Evolutionary conservation across 352 stramenopile species (phyloP).

Genomic region (Phytopythium boreale): DNA sequence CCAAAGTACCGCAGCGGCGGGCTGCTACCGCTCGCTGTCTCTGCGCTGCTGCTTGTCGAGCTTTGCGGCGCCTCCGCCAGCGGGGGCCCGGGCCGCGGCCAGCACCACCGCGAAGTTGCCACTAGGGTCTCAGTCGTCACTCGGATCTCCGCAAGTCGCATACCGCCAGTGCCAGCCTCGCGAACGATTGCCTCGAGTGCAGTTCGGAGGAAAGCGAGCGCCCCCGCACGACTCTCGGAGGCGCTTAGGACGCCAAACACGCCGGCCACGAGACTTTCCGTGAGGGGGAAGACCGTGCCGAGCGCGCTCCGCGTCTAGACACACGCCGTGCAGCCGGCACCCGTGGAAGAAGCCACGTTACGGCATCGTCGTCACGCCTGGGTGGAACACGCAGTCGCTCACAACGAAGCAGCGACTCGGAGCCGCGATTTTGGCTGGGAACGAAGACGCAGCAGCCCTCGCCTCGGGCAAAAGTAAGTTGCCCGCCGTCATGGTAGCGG

Average conservation of each 20-base stretch:
- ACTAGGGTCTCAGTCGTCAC: slow-evolving; percentile 7
- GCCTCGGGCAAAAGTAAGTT: slow-evolving; percentile 25
- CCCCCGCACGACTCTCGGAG: slow-evolving; percentile 42
- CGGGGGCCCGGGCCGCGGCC: slow-evolving; percentile 38
- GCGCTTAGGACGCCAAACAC: slow-evolving; percentile 72
- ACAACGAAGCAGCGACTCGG: slow-evolving; percentile 55
- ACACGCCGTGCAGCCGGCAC: slow-evolving; percentile 85
- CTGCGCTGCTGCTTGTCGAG: slow-evolving; percentile 38
- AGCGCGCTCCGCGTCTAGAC: slow-evolving; percentile 76
- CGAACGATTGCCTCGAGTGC: slow-evolving; percentile 76
- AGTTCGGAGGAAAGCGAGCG: slow-evolving; percentile 56
- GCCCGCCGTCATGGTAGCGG: slow-evolving; percentile 3
- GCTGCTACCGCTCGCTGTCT: slow-evolving; percentile 9
- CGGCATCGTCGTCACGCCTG: slow-evolving; percentile 72
- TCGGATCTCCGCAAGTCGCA: slow-evolving; percentile 14
- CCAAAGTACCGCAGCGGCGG: too few relatives aligned
- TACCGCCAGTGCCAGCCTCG: slow-evolving; percentile 46
- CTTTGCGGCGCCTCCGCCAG: slow-evolving; percentile 34
- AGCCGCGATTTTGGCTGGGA: slow-evolving; percentile 8
- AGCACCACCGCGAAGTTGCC: slow-evolving; percentile 71
- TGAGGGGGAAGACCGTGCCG: slow-evolving; percentile 70
- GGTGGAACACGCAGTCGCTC: slow-evolving; percentile 76
- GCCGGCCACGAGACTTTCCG: slow-evolving; percentile 76
- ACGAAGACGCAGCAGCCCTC: background rate
- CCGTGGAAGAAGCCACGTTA: slow-evolving; percentile 87